Percentiles rank a stretch among this genome's conserved stretches.
Conservation (phyloP, 2,329 filamentous ascomycete species). For the Septoria linicola region DNA sequence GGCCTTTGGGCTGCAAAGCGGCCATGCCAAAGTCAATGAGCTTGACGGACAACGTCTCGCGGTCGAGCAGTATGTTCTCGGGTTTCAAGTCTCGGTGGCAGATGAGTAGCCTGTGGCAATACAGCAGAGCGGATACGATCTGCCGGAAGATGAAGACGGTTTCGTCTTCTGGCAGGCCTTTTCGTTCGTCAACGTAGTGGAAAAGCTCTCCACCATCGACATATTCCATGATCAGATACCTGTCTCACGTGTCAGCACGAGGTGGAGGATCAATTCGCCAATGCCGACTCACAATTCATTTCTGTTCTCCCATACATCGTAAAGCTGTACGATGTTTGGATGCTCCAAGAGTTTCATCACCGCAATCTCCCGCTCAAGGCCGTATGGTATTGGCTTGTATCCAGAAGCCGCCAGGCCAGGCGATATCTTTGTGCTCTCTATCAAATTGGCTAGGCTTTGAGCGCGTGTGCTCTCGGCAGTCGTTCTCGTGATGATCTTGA, state of each 20-base stretch:
- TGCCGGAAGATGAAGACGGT: conserved; percentile 86
- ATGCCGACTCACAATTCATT: conserved; percentile 78
- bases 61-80: conserved; percentile 89
- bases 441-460: conserved; percentile 79
- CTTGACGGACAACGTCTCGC: conserved; percentile 71
- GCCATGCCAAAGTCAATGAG: conserved; percentile 99
- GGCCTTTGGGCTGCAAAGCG: conserved; percentile 76
- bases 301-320: conserved; percentile 97
- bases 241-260: conserved; percentile 43
- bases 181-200: conserved; percentile 73
- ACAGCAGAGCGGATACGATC: conserved; percentile 86
- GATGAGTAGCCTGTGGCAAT: conserved; percentile 92
- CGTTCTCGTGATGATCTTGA: conserved; percentile 88
- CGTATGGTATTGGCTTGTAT: conserved; percentile 59
- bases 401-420: conserved; percentile 25
- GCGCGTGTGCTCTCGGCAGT: conserved; percentile 78
- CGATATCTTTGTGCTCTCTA: conserved; percentile 62
- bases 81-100: conserved; percentile 96
- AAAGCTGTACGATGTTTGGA: conserved; percentile 88
- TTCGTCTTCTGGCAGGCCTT: conserved; percentile 74
- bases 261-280: not conserved
- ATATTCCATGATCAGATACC: conserved; percentile 92
- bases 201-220: conserved; percentile 84
- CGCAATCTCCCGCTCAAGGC: conserved; percentile 90
- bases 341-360: conserved; percentile 97